Base-by-base conservation (phyloP, 805 yeast species). In the Candida taoyuanica region DNA sequence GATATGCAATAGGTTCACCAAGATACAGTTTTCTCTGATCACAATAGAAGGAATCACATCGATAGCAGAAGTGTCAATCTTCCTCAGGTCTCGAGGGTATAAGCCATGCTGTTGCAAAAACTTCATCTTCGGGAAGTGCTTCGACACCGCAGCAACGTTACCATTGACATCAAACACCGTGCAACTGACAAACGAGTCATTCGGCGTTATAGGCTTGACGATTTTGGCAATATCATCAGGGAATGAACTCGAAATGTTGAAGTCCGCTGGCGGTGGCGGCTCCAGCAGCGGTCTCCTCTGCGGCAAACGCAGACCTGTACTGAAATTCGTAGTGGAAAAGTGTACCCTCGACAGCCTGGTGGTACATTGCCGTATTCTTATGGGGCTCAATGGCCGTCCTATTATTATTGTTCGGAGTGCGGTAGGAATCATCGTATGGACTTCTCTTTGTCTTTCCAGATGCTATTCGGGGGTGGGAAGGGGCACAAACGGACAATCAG, bases 1-100 rank as follows among this genome's bases (percentile, higher is more conserved):
- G 34, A 93, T 87, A 57, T 89, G 93, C 27, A 93, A 64, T 53
- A 93, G 62, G 56, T 88, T 89, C 34, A 93, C 78, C 37, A 93
- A 65, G 15, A 91, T 84, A 36, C 94, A 82, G 63, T 75, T 37
- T 45, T 76, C 76, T 42, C 97, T 72, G 17, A 88, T 87, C 43
- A 89, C 79, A 32, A 93, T 82, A 15, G 87, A 78, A 0, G 98
- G 98, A 3, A 89, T 89, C 16, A 91, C 85, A 59, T 87, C 95
- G 38, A 82, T 70, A 18, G 80, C 70, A 24, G 85, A 82, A 40
- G 70, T 73, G 62, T 55, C 96, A 36, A 89, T 81, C 54, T 85
- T 88, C 21, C 97, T 63, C 46, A 89, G 64, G 59, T 89, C 97
- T 62, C 97, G 67, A 2, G 97, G 95, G 46, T 81, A 86, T 19